phyloP scores from a whole-genome alignment of 2,329 filamentous ascomycete genomes.

The Nigrospora sphaerica region DNA sequence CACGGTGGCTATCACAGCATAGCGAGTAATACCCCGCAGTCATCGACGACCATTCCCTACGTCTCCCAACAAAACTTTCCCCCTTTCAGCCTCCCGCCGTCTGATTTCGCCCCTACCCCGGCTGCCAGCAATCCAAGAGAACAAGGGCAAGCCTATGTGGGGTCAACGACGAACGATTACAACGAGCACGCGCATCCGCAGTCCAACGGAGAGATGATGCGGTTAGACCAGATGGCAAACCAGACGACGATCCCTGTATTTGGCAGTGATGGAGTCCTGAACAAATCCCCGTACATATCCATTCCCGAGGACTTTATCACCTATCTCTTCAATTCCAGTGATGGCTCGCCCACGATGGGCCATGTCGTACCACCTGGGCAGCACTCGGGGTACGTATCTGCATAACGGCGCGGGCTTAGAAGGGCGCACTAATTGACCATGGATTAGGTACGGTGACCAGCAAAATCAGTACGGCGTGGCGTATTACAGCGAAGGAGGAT shows the following conservation, averaged over 20 bases:
- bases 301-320: conserved; percentile 84
- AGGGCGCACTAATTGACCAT: conserved; percentile 7
- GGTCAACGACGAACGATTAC: conserved; percentile 35
- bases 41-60: conserved; percentile 36
- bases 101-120: conserved; percentile 44
- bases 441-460: conserved; percentile 44
- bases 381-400: conserved; percentile 39
- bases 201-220: conserved; percentile 46
- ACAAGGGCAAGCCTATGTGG: conserved; percentile 27
- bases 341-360: conserved; percentile 42
- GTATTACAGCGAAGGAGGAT: conserved; percentile 40
- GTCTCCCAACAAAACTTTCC: conserved; percentile 55
- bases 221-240: conserved; percentile 55
- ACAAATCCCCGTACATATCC: conserved; percentile 75
- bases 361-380: conserved; percentile 39
- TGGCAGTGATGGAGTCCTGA: conserved; percentile 68
- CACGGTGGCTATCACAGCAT: conserved; percentile 39
- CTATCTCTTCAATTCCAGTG: conserved; percentile 70
- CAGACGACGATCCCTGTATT: conserved; percentile 77
- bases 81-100: conserved; percentile 55
- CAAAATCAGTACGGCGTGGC: conserved; percentile 40
- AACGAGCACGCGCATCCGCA: conserved; percentile 32
- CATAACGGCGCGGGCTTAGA: conserved; percentile 12
- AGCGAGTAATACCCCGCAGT: conserved; percentile 36
- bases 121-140: conserved; percentile 26